Evolutionary conservation across 148 eudicot genomes (phyloP).

Genomic region (Cornus florida): DNA sequence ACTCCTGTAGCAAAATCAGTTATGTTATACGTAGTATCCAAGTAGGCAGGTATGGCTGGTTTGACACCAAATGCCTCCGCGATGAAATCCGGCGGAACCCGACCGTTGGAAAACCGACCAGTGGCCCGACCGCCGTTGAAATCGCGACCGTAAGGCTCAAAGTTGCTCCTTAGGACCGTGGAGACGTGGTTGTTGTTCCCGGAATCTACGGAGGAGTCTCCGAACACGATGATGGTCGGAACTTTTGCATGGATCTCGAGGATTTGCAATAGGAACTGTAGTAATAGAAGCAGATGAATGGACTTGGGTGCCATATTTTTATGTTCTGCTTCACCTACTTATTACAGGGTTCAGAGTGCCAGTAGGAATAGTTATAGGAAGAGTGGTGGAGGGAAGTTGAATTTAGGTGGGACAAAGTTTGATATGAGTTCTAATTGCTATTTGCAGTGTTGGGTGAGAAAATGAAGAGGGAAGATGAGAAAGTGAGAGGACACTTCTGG

Average conservation of each 20-base stretch:
- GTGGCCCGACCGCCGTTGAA: conserved; percentile 46
- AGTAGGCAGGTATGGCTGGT: conserved; percentile 44
- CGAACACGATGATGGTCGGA: conserved; percentile 53
- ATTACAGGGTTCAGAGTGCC: not conserved
- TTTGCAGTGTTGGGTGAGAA: not conserved
- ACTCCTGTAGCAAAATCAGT: conserved; percentile 51
- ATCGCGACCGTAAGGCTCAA: conserved; percentile 61
- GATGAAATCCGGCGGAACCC: conserved; percentile 56
- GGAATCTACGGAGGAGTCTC: conserved; percentile 64
- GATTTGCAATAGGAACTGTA: conserved; percentile 23
- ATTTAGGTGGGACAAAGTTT: not conserved
- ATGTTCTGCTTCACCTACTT: not conserved
- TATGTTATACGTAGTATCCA: conserved; percentile 44
- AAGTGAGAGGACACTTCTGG: not conserved
- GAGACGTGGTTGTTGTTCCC: conserved; percentile 56
- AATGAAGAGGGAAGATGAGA: not conserved
- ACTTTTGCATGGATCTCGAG: conserved; percentile 33
- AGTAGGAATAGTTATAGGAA: not conserved
- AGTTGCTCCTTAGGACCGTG: conserved; percentile 45
- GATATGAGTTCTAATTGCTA: not conserved
- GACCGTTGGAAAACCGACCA: conserved; percentile 58
- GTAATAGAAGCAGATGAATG: conserved; percentile 25
- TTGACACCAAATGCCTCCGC: conserved; percentile 55
- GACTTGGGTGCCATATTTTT: conserved; percentile 1
- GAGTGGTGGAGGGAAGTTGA: not conserved